Evolutionary conservation across 345 rosid species (phyloP), one percentile per base, ranked within the genome.

Genomic region (Bretschneidera sinensis): DNA sequence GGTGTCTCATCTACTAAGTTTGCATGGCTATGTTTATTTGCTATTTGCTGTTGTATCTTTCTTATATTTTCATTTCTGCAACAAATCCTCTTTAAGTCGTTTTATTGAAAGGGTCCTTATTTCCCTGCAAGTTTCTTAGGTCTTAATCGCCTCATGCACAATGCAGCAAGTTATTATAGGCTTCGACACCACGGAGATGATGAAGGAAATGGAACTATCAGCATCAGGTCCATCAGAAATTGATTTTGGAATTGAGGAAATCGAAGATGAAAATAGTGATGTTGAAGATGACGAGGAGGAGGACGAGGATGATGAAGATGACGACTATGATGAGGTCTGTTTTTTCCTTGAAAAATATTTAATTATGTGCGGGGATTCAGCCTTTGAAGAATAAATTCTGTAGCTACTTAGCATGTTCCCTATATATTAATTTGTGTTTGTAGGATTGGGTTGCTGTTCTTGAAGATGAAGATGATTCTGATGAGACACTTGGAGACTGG

Each of bases 151-250:
- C 68, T 76, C 23, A 31, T 63, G 33, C 67, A 34, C 60, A 55
- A 75, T 81, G 84, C 91, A 92, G 97, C 96, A 94, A 89, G 86
- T 81, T 24, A 74, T 94, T 58, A 64, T 89, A 70, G 99, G 99
- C 49, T 82, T 87, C 73, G 96, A 94, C 78, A 78, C 87, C 18
- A 71, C 57, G 67, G 97, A 83, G 73, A 74, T 94, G 89, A 65
- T 90, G 57, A 73, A 74, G 73, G 99, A 81, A 67, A 76, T 92
- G 78, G 95, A 89, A 67, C 17, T 75, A 70, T 9, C 77, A 54
- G 88, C n/a, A n/a, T 62, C 77, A 54, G 88, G 90, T 71, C 71
- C 83, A 24, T 70, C 91, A 45, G 96, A 85, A 55, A 71, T 83
- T 73, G 92, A 84, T 62, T 87, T 76, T 75, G 96, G 83, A 48